phyloP scores from a whole-genome alignment of 768 basidiomycete genomes.

The Pleurotus cornucopiae region DNA sequence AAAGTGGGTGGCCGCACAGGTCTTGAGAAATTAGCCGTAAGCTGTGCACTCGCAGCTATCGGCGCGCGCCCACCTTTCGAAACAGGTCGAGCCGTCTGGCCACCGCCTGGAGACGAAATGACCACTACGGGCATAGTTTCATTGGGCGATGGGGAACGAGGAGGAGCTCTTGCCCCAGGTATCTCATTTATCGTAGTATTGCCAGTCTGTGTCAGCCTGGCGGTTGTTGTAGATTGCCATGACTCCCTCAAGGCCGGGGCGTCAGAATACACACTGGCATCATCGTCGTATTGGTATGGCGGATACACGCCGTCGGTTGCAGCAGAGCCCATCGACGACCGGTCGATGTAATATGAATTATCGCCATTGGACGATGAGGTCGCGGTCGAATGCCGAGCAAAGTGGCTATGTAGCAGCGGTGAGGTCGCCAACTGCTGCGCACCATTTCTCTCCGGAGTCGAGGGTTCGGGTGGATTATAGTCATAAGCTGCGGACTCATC shows the following conservation, averaged over 20 bases:
- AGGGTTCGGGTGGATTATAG: conserved; percentile 6
- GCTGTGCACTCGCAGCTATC: conserved; percentile 30
- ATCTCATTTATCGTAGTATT: background rate
- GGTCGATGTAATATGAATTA: conserved; percentile 28
- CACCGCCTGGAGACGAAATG: conserved; percentile 39
- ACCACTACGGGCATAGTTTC: conserved; percentile 45
- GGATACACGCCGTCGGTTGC: conserved; percentile 23
- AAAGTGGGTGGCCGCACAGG: conserved; percentile 46
- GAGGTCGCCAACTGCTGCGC: conserved; percentile 21
- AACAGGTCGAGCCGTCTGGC: conserved; percentile 13
- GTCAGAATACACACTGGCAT: conserved; percentile 39
- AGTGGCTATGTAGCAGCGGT: conserved; percentile 45
- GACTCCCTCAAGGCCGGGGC: conserved; percentile 33
- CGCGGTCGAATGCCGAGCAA: conserved; percentile 36
- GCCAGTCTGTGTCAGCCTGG: conserved; percentile 8
- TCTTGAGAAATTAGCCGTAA: conserved; percentile 59
- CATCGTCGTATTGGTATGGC: conserved; percentile 31
- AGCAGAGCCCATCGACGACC: conserved; percentile 16
- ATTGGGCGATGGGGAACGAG: conserved; percentile 9
- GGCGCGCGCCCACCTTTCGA: conserved; percentile 32
- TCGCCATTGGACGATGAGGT: conserved; percentile 34
- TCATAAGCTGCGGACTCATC: conserved; percentile 4
- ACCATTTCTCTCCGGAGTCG: conserved; percentile 5
- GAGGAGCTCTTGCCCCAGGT: conserved; percentile 7
- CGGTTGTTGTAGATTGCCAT: conserved; percentile 30